phyloP scores from a whole-genome alignment of 306 rosid genomes.

The Rosa persica region DNA sequence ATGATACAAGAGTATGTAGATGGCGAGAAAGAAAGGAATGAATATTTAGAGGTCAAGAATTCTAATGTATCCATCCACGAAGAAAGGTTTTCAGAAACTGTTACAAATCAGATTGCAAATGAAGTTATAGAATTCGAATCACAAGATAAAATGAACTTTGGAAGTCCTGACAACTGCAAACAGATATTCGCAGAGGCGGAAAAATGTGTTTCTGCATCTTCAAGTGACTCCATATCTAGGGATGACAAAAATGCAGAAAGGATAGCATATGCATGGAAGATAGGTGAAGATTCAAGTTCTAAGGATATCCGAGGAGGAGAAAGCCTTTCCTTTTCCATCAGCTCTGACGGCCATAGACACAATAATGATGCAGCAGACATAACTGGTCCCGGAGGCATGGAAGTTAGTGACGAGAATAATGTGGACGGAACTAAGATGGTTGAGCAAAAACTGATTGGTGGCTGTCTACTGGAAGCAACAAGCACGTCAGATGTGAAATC shows the following conservation, averaged over 20 bases:
- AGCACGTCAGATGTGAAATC: background rate
- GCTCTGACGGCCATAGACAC: background rate
- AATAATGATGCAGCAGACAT: background rate
- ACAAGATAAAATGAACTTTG: constrained; percentile 1
- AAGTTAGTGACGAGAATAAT: background rate
- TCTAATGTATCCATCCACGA: background rate
- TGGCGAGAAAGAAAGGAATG: constrained; percentile 1
- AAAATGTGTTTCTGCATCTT: background rate
- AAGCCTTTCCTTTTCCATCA: no score
- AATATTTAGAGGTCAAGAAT: background rate
- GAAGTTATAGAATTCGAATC: background rate
- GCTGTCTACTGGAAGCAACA: background rate
- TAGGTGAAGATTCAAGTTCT: background rate
- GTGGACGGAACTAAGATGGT: constrained; percentile 7
- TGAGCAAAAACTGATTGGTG: background rate
- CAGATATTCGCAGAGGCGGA: background rate
- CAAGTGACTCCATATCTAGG: background rate
- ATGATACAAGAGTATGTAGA: constrained; percentile 20
- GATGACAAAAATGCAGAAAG: background rate
- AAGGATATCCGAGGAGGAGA: background rate
- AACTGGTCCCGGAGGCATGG: constrained; percentile 1
- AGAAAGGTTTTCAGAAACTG: background rate
- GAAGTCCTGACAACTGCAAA: background rate
- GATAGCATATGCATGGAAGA: background rate
- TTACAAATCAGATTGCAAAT: background rate